These are phyloP conservation scores for Herpotrichia juniperi DNA, from an alignment of 2,329 filamentous ascomycete species.

Conservation along the genomic window DNA sequence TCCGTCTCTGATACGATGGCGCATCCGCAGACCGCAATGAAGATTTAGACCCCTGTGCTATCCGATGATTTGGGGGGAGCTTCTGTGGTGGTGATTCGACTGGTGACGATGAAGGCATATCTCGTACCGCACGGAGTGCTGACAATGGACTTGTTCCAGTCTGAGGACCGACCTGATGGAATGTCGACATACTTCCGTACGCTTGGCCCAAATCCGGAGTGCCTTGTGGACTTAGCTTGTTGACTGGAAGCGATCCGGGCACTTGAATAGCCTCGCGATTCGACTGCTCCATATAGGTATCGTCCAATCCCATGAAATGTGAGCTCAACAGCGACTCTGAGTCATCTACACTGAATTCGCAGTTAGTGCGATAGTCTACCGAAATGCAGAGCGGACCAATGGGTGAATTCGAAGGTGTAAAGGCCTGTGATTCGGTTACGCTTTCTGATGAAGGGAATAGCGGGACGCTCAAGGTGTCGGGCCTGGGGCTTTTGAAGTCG, in stretches of 20 bases:
- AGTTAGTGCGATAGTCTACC: slow-evolving; percentile 85
- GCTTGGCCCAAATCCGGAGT: slow-evolving; percentile 73
- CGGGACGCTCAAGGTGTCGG: slow-evolving; percentile 74
- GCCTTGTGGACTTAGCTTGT: slow-evolving; percentile 55
- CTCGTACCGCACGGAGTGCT: slow-evolving; percentile 73
- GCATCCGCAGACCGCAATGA: slow-evolving; percentile 58
- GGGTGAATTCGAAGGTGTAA: slow-evolving; percentile 85
- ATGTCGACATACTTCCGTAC: slow-evolving; percentile 89
- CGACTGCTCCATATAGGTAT: slow-evolving; percentile 82
- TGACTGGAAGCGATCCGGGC: slow-evolving; percentile 76
- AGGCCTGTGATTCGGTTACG: slow-evolving; percentile 76
- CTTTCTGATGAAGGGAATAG: slow-evolving; percentile 61
- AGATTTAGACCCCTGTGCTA: slow-evolving; percentile 55
- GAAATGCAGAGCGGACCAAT: slow-evolving; percentile 82
- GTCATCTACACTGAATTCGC: slow-evolving; percentile 89
- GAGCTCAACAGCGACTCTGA: slow-evolving; percentile 90
- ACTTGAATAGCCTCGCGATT: slow-evolving; percentile 59
- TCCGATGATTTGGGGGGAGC: slow-evolving; percentile 52
- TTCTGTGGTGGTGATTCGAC: slow-evolving; percentile 58
- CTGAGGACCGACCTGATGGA: slow-evolving; percentile 76
- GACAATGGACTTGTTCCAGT: slow-evolving; percentile 86
- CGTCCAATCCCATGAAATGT: slow-evolving; percentile 89
- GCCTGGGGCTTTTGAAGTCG: slow-evolving; percentile 57
- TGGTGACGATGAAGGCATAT: slow-evolving; percentile 58
- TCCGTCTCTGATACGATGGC: slow-evolving; percentile 65